Conservation (phyloP, 179 eudicot genomes). For the Actinidia arguta region DNA sequence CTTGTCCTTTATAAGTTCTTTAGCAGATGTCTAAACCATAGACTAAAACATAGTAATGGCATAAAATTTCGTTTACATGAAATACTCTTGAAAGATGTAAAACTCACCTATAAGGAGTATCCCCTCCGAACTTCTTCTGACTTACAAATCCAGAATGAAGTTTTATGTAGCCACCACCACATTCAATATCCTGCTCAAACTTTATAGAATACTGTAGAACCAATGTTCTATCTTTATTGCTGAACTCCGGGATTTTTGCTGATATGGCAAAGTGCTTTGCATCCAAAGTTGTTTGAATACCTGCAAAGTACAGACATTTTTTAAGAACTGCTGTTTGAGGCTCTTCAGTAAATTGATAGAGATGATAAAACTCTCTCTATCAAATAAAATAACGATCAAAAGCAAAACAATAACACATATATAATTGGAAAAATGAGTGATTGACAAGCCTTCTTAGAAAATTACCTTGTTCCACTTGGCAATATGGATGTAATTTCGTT, state of each 20-base stretch:
- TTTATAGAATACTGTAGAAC: slow-evolving; percentile 71
- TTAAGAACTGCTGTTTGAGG: not conserved
- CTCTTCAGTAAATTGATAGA: not conserved
- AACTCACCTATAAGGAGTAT: slow-evolving; percentile 74
- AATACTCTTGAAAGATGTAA: not conserved
- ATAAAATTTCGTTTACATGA: not conserved
- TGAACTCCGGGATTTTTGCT: slow-evolving; percentile 71
- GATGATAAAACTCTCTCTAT: not conserved
- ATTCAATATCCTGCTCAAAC: slow-evolving; percentile 73
- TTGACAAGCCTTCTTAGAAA: not conserved
- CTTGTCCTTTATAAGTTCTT: not conserved
- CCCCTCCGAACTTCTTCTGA: slow-evolving; percentile 84
- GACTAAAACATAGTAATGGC: not conserved
- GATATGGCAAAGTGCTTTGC: slow-evolving; percentile 72
- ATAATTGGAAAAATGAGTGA: not conserved
- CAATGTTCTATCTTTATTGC: slow-evolving; percentile 68
- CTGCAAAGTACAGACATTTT: slow-evolving; percentile 32
- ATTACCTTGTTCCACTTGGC: not conserved
- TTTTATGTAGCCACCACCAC: slow-evolving; percentile 80
- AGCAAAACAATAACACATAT: not conserved
- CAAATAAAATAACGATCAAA: not conserved
- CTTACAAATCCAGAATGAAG: slow-evolving; percentile 66
- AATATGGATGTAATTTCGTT: not conserved
- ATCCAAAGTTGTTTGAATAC: slow-evolving; percentile 66
- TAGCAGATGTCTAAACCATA: not conserved